Evolutionary conservation across 1,284 basidiomycete genomes (phyloP).

Genomic region (Stygiomarasmius scandens): DNA sequence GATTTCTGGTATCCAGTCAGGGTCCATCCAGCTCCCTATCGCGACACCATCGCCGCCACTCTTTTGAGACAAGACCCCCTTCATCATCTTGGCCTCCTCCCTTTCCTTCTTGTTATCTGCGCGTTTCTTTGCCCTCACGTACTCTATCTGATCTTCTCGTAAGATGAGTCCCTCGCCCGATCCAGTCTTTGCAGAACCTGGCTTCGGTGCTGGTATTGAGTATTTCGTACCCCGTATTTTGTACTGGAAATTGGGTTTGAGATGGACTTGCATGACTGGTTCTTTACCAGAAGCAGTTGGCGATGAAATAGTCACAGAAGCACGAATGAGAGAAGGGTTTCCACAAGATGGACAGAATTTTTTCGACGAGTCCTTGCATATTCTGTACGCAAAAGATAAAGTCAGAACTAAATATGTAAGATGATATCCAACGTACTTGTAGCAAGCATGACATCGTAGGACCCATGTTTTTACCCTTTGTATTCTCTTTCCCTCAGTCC

Average conservation of each 20-base stretch:
- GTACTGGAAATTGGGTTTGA: constrained; percentile 96
- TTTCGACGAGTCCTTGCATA: constrained; percentile 94
- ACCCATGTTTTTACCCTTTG: constrained; percentile 95
- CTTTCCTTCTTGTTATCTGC: constrained; percentile 74
- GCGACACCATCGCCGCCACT: constrained; percentile 51
- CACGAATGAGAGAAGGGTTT: constrained; percentile 88
- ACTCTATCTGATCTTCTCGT: constrained; percentile 89
- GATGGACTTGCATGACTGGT: constrained; percentile 80
- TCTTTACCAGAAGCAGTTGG: constrained; percentile 59
- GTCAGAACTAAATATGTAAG: neutral
- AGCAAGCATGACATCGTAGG: constrained; percentile 96
- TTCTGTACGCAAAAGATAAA: constrained; percentile 51
- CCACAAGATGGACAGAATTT: constrained; percentile 99
- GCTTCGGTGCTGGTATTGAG: constrained; percentile 90
- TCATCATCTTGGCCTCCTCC: constrained; percentile 77
- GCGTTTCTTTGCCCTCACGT: constrained; percentile 77
- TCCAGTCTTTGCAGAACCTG: constrained; percentile 85
- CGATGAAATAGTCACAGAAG: constrained; percentile 85
- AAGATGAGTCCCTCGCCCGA: constrained; percentile 81
- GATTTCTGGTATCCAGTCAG: constrained; percentile 94
- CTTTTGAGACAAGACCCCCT: constrained; percentile 55
- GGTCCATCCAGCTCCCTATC: constrained; percentile 88
- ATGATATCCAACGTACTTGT: constrained; percentile 76
- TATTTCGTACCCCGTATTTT: constrained; percentile 91
- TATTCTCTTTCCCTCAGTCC: constrained; percentile 89